Percentiles rank a stretch among this genome's conserved stretches.
Evolutionary conservation across 2,329 filamentous ascomycete genomes (phyloP).

Genomic region (Sclerotiophoma versabilis): DNA sequence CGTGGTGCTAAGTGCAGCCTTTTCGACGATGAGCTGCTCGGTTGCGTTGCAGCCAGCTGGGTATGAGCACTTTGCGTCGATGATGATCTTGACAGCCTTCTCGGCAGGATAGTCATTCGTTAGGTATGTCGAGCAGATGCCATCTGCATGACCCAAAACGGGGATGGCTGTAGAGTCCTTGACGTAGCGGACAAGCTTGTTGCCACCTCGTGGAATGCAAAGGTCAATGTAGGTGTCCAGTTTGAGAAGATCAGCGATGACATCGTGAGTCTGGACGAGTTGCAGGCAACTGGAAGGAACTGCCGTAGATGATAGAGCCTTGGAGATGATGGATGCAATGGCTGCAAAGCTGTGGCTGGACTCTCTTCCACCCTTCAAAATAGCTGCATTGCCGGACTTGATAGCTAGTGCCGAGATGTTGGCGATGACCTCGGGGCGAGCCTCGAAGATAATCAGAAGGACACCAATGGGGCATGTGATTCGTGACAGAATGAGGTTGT

Average conservation of each 20-base stretch:
- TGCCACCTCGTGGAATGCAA: constrained; percentile 89
- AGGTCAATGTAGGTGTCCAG: constrained; percentile 91
- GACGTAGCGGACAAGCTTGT: constrained; percentile 88
- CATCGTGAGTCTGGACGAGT: constrained; percentile 91
- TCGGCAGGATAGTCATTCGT: constrained; percentile 76
- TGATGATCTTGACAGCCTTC: constrained; percentile 76
- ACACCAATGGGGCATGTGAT: constrained; percentile 95
- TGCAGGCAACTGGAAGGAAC: constrained; percentile 90
- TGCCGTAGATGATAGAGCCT: constrained; percentile 72
- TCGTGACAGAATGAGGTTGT: constrained; percentile 82
- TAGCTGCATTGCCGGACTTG: constrained; percentile 96
- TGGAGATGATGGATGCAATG: constrained; percentile 84
- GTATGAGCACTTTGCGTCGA: constrained; percentile 94
- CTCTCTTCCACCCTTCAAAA: constrained; percentile 96
- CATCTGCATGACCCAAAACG: constrained; percentile 94
- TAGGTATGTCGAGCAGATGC: constrained; percentile 86
- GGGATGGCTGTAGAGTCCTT: constrained; percentile 93
- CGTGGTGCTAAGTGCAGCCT: constrained; percentile 69
- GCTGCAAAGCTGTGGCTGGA: constrained; percentile 93
- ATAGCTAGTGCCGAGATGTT: constrained; percentile 96
- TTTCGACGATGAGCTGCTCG: constrained; percentile 90
- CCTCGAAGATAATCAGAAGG: constrained; percentile 98
- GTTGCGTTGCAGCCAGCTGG: constrained; percentile 93
- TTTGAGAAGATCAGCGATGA: constrained; percentile 83
- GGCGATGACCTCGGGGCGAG: constrained; percentile 95